phyloP scores from a whole-genome alignment of 148 eudicot genomes.

The Persicaria tinctoria region DNA sequence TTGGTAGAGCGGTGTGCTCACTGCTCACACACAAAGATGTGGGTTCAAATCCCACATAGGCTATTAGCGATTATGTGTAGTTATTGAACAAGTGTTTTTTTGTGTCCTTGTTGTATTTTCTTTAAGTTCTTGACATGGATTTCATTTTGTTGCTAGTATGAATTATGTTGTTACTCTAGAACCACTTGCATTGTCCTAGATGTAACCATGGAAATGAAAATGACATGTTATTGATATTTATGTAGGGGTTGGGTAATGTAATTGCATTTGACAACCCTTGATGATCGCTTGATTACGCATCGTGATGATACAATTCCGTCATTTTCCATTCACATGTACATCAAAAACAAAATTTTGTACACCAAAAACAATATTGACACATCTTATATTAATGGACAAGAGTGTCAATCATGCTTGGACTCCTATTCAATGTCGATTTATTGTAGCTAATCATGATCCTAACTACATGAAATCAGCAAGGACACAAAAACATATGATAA shows the following conservation, averaged over 20 bases:
- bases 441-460: conserved; percentile 38
- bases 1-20: too few relatives aligned
- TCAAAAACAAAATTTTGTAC: neutral
- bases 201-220: neutral
- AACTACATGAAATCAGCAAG: conserved; percentile 50
- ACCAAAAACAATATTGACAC: too few relatives aligned
- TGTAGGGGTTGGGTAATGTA: neutral
- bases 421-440: conserved; percentile 15
- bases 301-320: too few relatives aligned
- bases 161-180: neutral
- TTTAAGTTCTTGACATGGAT: too few relatives aligned
- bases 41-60: too few relatives aligned
- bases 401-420: too few relatives aligned
- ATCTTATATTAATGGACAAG: too few relatives aligned
- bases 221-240: neutral
- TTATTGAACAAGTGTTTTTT: too few relatives aligned
- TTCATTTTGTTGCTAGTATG: neutral
- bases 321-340: neutral
- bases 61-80: too few relatives aligned
- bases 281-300: neutral
- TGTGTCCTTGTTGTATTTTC: too few relatives aligned
- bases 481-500: too few relatives aligned
- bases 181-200: neutral
- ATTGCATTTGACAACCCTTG: neutral
- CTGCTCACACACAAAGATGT: too few relatives aligned